Evolutionary conservation across 805 yeast species (phyloP).

Genomic region (Sugiyamaella americana): DNA sequence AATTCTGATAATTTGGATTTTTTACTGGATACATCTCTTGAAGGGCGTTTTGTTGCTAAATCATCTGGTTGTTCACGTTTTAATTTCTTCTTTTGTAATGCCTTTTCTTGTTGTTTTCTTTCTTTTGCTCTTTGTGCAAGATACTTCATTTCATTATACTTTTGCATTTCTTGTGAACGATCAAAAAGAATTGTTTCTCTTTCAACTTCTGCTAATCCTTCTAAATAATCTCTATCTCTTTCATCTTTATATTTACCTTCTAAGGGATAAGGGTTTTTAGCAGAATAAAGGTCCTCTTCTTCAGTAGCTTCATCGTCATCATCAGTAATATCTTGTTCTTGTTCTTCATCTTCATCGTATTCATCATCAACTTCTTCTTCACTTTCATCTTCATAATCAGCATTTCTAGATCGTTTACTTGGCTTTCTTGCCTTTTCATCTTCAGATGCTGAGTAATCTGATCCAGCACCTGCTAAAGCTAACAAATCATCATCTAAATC

Average conservation of each 20-base stretch:
- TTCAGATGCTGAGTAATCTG: conserved; percentile 28
- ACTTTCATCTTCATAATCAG: conserved; percentile 9
- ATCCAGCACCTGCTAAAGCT: conserved; percentile 84
- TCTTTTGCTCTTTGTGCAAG: conserved; percentile 71
- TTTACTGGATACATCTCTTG: conserved; percentile 37
- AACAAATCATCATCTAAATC: conserved; percentile 90
- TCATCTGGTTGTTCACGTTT: background rate
- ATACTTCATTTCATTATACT: conserved; percentile 74
- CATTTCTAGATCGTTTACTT: conserved; percentile 4
- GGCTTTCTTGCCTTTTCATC: conserved; percentile 13
- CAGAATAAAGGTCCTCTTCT: conserved; percentile 28
- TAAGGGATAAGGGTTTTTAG: conserved; percentile 76
- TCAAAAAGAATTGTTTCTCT: conserved; percentile 89
- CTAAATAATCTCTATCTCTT: conserved; percentile 59
- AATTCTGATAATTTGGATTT: conserved; percentile 62
- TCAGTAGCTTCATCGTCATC: conserved; percentile 37
- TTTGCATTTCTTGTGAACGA: conserved; percentile 86
- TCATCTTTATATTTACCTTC: conserved; percentile 89
- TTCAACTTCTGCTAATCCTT: conserved; percentile 78
- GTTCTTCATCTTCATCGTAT: conserved; percentile 33
- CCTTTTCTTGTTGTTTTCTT: conserved; percentile 28
- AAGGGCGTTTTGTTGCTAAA: conserved; percentile 23
- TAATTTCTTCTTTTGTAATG: conserved; percentile 18
- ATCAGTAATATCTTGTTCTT: conserved; percentile 37
- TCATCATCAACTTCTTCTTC: background rate